These are phyloP conservation scores for Erigeron philadelphicus DNA, from an alignment of 140 eudicot species.

Conservation along the genomic window DNA sequence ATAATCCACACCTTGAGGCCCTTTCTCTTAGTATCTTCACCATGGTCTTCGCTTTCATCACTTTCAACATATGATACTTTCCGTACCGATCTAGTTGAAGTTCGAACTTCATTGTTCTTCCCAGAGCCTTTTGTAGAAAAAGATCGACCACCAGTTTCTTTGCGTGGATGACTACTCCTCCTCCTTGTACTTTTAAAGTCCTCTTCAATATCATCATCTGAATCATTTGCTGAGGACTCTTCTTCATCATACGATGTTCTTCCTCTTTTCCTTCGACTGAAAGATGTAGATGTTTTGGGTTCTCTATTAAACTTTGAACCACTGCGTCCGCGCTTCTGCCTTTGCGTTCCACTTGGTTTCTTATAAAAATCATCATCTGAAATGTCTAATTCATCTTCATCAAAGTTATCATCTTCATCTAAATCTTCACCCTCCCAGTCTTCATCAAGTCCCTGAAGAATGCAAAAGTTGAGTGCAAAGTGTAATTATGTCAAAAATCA, in stretches of 20 bases:
- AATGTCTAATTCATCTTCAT: slow-evolving; percentile 60
- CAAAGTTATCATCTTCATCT: slow-evolving; percentile 66
- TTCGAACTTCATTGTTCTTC: slow-evolving; percentile 58
- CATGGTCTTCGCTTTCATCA: slow-evolving; percentile 84
- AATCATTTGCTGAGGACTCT: slow-evolving; percentile 61
- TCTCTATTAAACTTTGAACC: slow-evolving; percentile 46
- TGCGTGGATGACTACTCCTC: slow-evolving; percentile 45
- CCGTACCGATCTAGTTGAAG: slow-evolving; percentile 76
- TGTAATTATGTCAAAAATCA: neutral
- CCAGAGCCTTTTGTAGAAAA: slow-evolving; percentile 38
- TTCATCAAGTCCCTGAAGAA: slow-evolving; percentile 52
- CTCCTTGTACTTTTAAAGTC: slow-evolving; percentile 44
- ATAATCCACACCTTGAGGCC: slow-evolving; percentile 57
- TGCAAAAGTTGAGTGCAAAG: slow-evolving; percentile 15
- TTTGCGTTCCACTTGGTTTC: slow-evolving; percentile 61
- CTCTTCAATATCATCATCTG: slow-evolving; percentile 61
- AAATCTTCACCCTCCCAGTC: slow-evolving; percentile 82
- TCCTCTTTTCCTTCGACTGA: slow-evolving; percentile 57
- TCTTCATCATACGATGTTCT: slow-evolving; percentile 64
- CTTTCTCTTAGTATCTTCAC: slow-evolving; percentile 66
- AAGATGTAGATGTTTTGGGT: slow-evolving; percentile 37
- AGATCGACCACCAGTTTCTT: slow-evolving; percentile 44
- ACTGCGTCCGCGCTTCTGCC: slow-evolving; percentile 47
- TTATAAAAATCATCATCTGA: slow-evolving; percentile 66
- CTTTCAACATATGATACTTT: slow-evolving; percentile 93